Evolutionary conservation across 164 flowering plant species (phyloP).

Genomic region (Vitis amurensis): DNA sequence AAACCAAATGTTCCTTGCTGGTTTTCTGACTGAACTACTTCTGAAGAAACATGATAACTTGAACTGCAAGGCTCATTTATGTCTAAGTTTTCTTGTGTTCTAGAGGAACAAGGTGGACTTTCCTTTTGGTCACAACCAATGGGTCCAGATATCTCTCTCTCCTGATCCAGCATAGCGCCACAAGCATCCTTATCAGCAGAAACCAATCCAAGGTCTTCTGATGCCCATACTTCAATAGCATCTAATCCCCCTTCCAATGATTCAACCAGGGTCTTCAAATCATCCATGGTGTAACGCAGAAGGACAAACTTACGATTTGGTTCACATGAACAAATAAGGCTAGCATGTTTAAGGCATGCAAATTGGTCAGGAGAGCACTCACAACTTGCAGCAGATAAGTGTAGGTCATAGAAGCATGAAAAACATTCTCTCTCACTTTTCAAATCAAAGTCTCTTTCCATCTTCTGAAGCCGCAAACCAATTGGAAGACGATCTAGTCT

Average conservation of each 20-base stretch:
- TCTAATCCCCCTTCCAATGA: conserved; percentile 62
- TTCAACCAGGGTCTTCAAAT: conserved; percentile 50
- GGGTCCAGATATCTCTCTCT: conserved; percentile 2
- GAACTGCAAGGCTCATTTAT: conserved; percentile 23
- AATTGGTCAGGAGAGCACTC: conserved; percentile 65
- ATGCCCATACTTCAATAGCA: conserved; percentile 46
- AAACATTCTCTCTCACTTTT: conserved; percentile 70
- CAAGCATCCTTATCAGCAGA: conserved; percentile 5
- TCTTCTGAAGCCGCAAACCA: conserved; percentile 36
- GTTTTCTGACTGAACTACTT: conserved; percentile 24
- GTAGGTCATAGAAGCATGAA: conserved; percentile 78
- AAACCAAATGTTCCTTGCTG: conserved; percentile 8
- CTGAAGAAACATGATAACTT: conserved; percentile 18
- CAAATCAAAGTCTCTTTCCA: conserved; percentile 63
- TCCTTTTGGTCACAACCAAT: conserved; percentile 9
- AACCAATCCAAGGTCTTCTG: conserved; percentile 22
- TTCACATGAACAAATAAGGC: conserved; percentile 58
- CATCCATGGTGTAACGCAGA: conserved; percentile 51
- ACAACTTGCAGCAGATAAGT: conserved; percentile 69
- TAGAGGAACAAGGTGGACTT: conserved; percentile 12
- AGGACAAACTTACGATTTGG: conserved; percentile 36
- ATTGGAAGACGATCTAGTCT: conserved; percentile 52
- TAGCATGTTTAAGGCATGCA: conserved; percentile 78
- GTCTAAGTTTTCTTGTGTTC: conserved; percentile 17
- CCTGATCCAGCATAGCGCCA: conserved; percentile 14